Evolutionary conservation across 495 filamentous ascomycete genomes (phyloP), one percentile per base, ranked within the genome.

Genomic region (Clohesyomyces aquaticus): DNA sequence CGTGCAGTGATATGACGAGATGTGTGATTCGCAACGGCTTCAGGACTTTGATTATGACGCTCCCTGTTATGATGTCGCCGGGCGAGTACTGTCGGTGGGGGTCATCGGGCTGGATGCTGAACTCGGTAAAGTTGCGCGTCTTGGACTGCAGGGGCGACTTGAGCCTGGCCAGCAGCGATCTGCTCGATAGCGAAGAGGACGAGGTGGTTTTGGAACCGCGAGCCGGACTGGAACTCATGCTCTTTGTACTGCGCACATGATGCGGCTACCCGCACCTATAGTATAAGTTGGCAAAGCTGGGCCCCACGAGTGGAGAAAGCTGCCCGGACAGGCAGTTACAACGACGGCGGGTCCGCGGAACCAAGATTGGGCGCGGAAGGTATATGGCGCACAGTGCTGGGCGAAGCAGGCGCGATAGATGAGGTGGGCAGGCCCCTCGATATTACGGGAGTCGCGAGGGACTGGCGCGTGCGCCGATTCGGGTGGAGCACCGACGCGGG

Each of bases 1-100:
- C 94, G 75, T 96, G 89, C 45, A 98, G 80, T 67, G 86, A 84
- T 57, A 96, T 85, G 23, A 91, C 90, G 21, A 98, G 79, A 80
- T 98, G 94, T 16, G 93, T 97, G 66, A 97, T 87, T 71, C 91
- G 85, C 57, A 94, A 75, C 23, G 92, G 86, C 61, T 91, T 93
- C 50, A 90, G 81, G 49, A 94, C 86, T 48, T 87, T 90, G 54
- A 98, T 77, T 25, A 91, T 78, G 0, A 98, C 91, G 50, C 84
- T 86, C 43, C 94, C 94, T 62, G 78, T 84, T 52, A 88, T 80
- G 19, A 77, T 67, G 70, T 88, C 87, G 6, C 87, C 87, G 10
- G 85, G 85, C 35, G 79, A 85, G 73, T 97, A 96, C 52, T 90
- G 86, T 54, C 90, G 88, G 79, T 94, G 91, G 26, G 94, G 93